These are phyloP conservation scores for Cronartium quercuum DNA, from an alignment of 1,284 basidiomycete genomes.

Conservation along the genomic window DNA sequence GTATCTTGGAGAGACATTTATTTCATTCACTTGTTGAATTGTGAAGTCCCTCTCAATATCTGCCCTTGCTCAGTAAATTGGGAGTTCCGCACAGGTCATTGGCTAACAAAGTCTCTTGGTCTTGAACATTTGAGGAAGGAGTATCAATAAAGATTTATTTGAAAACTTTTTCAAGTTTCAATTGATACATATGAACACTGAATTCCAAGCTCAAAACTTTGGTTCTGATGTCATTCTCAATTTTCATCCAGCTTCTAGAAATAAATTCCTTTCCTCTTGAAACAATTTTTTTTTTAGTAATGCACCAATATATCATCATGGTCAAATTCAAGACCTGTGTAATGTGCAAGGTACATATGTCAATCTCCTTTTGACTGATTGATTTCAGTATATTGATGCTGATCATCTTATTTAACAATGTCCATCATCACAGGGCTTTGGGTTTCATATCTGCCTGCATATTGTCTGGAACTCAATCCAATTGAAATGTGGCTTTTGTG, in stretches of 20 bases:
- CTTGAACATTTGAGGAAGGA: not conserved
- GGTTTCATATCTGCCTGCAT: too few relatives aligned
- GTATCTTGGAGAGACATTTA: too few relatives aligned
- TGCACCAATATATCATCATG: not conserved
- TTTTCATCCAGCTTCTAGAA: not conserved
- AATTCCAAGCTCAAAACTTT: not conserved
- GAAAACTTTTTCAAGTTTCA: constrained; percentile 15
- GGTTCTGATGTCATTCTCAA: not conserved
- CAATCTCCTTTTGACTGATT: too few relatives aligned
- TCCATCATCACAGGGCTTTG: too few relatives aligned
- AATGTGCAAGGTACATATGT: not conserved
- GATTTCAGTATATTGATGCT: not conserved
- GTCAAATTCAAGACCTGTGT: not conserved
- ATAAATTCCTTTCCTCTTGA: not conserved
- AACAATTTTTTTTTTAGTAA: not conserved
- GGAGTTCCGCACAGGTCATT: not conserved
- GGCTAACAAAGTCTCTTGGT: not conserved
- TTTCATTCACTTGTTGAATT: too few relatives aligned
- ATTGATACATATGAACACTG: not conserved
- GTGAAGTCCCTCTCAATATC: too few relatives aligned
- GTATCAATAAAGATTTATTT: not conserved
- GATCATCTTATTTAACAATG: not conserved
- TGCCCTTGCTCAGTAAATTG: too few relatives aligned
- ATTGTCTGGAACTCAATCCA: not conserved
- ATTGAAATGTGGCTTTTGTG: not conserved